Evolutionary conservation across 176 grass and related monocot species (phyloP).

Genomic region (Thalia dealbata): DNA sequence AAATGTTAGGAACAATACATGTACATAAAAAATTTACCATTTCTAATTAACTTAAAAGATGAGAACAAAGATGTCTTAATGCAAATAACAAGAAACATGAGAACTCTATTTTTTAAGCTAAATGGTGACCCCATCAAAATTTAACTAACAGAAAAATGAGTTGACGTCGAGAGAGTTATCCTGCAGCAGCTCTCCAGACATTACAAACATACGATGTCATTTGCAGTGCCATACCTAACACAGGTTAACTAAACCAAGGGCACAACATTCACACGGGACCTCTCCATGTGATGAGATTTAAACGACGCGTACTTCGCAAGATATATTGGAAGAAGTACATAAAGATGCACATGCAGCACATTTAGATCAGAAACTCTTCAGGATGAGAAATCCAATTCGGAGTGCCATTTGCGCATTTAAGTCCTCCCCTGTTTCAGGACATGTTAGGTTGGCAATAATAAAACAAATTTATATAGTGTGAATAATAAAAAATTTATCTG

Average conservation of each 20-base stretch:
- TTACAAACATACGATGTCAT: no score
- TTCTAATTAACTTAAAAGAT: no score
- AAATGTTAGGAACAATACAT: no score
- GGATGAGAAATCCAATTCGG: not conserved
- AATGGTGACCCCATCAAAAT: no score
- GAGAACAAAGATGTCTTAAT: no score
- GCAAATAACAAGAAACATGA: no score
- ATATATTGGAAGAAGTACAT: not conserved
- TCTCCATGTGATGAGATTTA: not conserved
- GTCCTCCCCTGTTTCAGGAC: slow-evolving; percentile 3
- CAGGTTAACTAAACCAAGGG: not conserved
- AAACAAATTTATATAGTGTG: not conserved
- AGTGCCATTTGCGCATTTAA: not conserved
- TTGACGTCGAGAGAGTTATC: no score
- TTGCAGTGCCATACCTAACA: not conserved
- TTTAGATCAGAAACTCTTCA: not conserved
- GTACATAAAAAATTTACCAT: no score
- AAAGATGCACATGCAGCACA: not conserved
- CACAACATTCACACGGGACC: not conserved
- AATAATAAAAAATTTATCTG: not conserved
- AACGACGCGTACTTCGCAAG: not conserved
- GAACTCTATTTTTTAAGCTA: no score
- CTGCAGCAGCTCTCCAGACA: no score
- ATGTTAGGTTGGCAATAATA: not conserved
- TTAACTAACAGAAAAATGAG: no score